phyloP scores from a whole-genome alignment of 805 yeast species.

The Clavispora vitiphila region DNA sequence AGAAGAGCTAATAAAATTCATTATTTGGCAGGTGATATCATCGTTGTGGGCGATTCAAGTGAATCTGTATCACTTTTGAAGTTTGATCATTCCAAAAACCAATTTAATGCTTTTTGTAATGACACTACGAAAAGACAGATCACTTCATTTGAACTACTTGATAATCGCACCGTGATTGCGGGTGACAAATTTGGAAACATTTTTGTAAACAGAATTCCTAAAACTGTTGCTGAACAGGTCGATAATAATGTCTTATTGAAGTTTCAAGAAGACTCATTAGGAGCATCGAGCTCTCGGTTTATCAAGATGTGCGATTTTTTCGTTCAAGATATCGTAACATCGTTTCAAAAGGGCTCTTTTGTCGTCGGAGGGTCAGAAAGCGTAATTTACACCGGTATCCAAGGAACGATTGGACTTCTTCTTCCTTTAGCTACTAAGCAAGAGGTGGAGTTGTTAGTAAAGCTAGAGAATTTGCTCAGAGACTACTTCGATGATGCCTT shows the following conservation, averaged over 20 bases:
- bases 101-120: conserved; percentile 61
- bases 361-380: conserved; percentile 62
- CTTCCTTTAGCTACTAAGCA: conserved; percentile 59
- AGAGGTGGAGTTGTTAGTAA: conserved; percentile 57
- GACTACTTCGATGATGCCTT: conserved; percentile 22
- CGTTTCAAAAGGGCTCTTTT: conserved; percentile 50
- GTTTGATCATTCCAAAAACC: conserved; percentile 43
- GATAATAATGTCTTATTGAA: conserved; percentile 43
- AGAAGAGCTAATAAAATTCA: conserved; percentile 49
- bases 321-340: conserved; percentile 65
- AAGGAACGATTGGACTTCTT: conserved; percentile 75
- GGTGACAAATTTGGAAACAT: conserved; percentile 88
- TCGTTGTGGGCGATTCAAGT: conserved; percentile 68
- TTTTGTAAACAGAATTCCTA: conserved; percentile 59
- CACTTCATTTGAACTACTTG: conserved; percentile 57
- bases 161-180: conserved; percentile 69
- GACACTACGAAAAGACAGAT: conserved; percentile 67
- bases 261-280: conserved; percentile 30
- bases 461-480: conserved; percentile 47
- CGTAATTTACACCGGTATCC: conserved; percentile 68
- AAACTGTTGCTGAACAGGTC: conserved; percentile 41
- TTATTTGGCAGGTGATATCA: conserved; percentile 48
- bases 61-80: conserved; percentile 57
- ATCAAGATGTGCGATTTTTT: conserved; percentile 52
- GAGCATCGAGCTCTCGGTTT: conserved; percentile 52